These are phyloP conservation scores for Trichoderma semiorbis DNA, from an alignment of 2,329 filamentous ascomycete genomes.

Conservation along the genomic window DNA sequence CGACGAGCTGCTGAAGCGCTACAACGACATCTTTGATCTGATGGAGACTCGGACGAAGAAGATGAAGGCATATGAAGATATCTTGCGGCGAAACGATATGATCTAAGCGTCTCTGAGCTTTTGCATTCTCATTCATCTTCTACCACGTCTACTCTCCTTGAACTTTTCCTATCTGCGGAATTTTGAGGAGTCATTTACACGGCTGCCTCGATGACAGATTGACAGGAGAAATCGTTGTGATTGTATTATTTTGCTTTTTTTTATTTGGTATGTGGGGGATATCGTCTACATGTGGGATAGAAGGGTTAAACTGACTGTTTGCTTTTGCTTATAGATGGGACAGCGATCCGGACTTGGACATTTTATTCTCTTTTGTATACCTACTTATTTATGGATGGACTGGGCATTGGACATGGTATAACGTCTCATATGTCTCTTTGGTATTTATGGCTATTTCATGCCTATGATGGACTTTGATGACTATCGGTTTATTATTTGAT, in stretches of 20 bases:
- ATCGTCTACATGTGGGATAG: background rate
- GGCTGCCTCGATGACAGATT: background rate
- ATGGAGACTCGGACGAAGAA: conserved; percentile 32
- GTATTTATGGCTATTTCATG: background rate
- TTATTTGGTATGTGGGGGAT: background rate
- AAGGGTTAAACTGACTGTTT: background rate
- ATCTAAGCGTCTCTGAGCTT: conserved; percentile 21
- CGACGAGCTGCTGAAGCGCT: conserved; percentile 26
- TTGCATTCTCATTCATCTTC: background rate
- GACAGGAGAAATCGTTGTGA: background rate
- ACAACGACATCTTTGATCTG: conserved; percentile 30
- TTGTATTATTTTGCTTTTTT: background rate
- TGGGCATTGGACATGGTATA: background rate
- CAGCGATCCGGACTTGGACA: background rate
- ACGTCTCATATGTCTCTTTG: background rate
- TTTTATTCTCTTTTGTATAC: background rate
- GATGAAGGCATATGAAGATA: conserved; percentile 35
- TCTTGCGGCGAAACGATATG: conserved; percentile 31
- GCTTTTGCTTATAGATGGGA: background rate
- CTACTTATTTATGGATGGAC: background rate
- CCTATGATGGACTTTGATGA: background rate
- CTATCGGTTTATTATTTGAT: background rate
- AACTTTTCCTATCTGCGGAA: background rate
- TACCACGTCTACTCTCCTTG: background rate
- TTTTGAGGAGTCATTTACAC: background rate